phyloP scores from a whole-genome alignment of 163 green algal genomes.

The Scenedesmus sp. region DNA sequence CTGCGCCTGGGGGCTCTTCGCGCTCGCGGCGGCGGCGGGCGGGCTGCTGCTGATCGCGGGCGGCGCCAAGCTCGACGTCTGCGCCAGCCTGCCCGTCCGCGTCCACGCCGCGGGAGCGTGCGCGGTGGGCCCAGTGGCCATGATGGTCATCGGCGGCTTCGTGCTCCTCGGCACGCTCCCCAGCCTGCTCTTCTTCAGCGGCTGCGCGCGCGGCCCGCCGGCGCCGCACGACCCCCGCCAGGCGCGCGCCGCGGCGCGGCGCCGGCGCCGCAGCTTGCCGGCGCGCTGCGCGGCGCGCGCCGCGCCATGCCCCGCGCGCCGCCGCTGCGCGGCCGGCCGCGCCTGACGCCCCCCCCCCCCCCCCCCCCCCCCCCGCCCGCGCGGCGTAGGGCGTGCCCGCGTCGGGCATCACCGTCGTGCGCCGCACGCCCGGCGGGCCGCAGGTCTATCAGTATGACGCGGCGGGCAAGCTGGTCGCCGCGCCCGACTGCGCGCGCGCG shows the following conservation, averaged over 20 bases:
- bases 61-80: constrained; percentile 23
- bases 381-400: not conserved
- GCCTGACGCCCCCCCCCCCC: not conserved
- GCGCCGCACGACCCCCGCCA: not conserved
- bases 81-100: no score
- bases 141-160: constrained; percentile 30
- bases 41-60: constrained; percentile 26
- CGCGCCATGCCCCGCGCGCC: no score
- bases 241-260: no score
- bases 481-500: constrained; percentile 25
- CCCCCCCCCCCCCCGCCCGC: not conserved
- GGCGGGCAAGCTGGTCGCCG: constrained; percentile 25
- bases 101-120: no score
- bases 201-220: not conserved
- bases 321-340: no score
- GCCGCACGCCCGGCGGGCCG: not conserved
- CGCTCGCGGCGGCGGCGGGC: not conserved
- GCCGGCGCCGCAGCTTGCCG: no score
- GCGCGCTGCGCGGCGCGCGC: no score
- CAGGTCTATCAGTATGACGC: constrained; percentile 37
- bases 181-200: constrained; percentile 34
- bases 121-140: not conserved
- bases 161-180: constrained; percentile 25
- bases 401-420: constrained; percentile 30
- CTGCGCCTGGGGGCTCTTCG: constrained; percentile 7